Percentiles rank a stretch among this genome's conserved stretches.
phyloP scores from a whole-genome alignment of 331 rosid species.

The Cucumis variabilis region DNA sequence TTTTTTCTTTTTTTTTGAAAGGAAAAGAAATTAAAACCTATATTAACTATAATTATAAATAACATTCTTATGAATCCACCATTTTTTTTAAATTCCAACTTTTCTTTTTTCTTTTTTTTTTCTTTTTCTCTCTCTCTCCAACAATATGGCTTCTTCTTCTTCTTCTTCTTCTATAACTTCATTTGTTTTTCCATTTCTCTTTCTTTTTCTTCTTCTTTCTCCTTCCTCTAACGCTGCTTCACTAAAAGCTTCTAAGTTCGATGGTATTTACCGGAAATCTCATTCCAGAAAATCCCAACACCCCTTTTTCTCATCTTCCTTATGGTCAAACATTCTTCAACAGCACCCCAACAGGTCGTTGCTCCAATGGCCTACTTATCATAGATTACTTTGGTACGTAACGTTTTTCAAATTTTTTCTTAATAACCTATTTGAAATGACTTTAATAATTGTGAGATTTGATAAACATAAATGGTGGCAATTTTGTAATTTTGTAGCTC shows the following conservation, averaged over 20 bases:
- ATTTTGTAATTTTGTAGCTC: background rate
- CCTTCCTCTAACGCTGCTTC: background rate
- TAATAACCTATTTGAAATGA: too few species aligned
- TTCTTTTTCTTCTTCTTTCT: background rate
- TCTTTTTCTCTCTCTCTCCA: too few species aligned
- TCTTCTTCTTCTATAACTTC: too few species aligned
- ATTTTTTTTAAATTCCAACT: too few species aligned
- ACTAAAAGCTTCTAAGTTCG: slow-evolving; percentile 22
- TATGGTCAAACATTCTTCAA: slow-evolving; percentile 39
- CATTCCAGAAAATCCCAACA: slow-evolving; percentile 6
- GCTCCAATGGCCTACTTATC: slow-evolving; percentile 36
- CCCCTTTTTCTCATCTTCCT: slow-evolving; percentile 24
- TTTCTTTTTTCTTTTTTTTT: too few species aligned
- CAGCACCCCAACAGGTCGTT: slow-evolving; percentile 15
- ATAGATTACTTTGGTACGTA: slow-evolving; percentile 29
- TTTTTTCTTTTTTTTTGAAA: too few species aligned
- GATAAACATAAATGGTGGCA: background rate
- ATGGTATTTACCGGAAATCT: slow-evolving; percentile 33
- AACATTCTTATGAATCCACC: too few species aligned
- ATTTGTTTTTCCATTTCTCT: background rate
- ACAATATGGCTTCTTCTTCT: background rate
- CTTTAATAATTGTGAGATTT: too few species aligned
- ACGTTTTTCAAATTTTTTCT: too few species aligned
- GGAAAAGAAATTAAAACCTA: background rate
- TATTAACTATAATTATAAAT: too few species aligned